A percentile compares a stretch with the other conserved stretches of the same genome.
phyloP scores from a whole-genome alignment of 2,329 filamentous ascomycete genomes.

The Penicillium rolfsii region DNA sequence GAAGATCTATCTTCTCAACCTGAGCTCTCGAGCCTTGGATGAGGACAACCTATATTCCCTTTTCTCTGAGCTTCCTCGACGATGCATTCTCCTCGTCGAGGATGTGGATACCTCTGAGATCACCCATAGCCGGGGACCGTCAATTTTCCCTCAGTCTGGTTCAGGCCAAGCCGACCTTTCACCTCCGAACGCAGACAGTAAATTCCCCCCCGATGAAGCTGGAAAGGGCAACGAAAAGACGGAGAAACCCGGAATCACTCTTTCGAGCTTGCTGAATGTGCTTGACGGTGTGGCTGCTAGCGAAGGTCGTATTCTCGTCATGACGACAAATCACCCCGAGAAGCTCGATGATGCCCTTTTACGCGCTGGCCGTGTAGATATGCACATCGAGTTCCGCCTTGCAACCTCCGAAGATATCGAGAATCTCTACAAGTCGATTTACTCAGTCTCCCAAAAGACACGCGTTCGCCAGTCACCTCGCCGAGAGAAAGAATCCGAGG shows the following conservation, averaged over 20 bases:
- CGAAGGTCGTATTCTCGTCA: constrained; percentile 72
- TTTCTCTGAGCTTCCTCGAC: constrained; percentile 68
- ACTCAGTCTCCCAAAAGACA: constrained; percentile 39
- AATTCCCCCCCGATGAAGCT: background rate
- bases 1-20: constrained; percentile 71
- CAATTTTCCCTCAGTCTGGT: constrained; percentile 23
- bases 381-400: constrained; percentile 61
- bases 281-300: constrained; percentile 71
- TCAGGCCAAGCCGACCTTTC: background rate
- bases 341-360: constrained; percentile 67
- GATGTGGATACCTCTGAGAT: constrained; percentile 76
- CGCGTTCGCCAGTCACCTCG: constrained; percentile 15
- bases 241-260: constrained; percentile 56
- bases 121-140: constrained; percentile 55
- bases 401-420: constrained; percentile 41
- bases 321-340: constrained; percentile 72
- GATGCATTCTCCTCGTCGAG: constrained; percentile 74
- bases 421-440: constrained; percentile 47
- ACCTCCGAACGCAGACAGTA: background rate
- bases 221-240: background rate
- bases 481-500: background rate
- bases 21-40: constrained; percentile 64
- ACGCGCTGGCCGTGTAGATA: constrained; percentile 68
- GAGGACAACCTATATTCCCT: constrained; percentile 68
- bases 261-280: constrained; percentile 70